Base-by-base conservation (phyloP, 352 stramenopile species). In the Globisporangium canariense region DNA sequence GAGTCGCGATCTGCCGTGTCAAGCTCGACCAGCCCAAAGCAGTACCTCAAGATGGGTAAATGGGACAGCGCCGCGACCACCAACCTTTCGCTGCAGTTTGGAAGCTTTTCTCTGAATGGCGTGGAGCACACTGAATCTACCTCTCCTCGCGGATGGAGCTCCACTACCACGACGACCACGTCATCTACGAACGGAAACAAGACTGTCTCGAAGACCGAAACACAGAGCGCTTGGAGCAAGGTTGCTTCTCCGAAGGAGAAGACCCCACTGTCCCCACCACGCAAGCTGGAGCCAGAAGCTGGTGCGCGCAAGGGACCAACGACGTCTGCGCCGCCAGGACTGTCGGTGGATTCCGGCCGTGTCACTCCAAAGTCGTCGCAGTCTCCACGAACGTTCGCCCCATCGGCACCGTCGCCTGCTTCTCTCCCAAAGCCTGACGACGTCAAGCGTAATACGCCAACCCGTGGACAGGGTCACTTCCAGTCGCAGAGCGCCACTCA, bases 11-110 rank as follows among this genome's bases (percentile, higher is more conserved):
- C 78, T 30, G 75, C 68, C 22, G 54, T 58, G 25, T 57, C 62
- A 4, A 58, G 53, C 18, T 43, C 67, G 1, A 52, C 78, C 0
- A 91, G 82, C 55, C 85, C 85, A 52, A 89, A 89, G 47, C 80
- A 82, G 61, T 93, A 93, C 66, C 75, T 95, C 3, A 92, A 91
- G 65, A 86, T 95, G 70, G 87, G 87, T 59, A 89, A 88, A 57
- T 95, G 87, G 87, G 87, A 93, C 43, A 89, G 66, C 47, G 79
- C 75, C 9, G 81, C 76, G 11, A 69, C 81, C 18, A 70, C 83
- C 3, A 91, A 93, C 67, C 64, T 95, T 25, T 91, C 84, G 51
- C 78, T 95, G 38, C 87, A 95, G 70, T 95, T 95, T 73, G 87
- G 87, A 13, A 95, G 87, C 73, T 95, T 95, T 28, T 95, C 87